Conservation (phyloP, 495 filamentous ascomycete genomes). For the Opeltia flavorubescens region DNA sequence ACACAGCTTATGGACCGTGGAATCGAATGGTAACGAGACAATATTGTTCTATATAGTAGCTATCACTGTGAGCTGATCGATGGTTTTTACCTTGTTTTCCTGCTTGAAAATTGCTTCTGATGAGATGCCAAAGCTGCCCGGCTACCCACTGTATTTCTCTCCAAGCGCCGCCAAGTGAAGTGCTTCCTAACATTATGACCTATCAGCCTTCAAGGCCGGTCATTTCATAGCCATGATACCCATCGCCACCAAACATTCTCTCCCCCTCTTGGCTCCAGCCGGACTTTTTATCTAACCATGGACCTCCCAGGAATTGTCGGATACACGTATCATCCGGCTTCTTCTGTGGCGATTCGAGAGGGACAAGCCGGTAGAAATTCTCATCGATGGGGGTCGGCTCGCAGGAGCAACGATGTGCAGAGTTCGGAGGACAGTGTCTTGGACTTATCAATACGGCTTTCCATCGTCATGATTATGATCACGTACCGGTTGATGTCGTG, state of each 20-base stretch:
- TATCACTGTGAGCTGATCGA: no score
- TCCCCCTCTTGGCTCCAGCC: slow-evolving; percentile 22
- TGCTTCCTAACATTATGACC: no score
- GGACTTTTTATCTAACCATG: slow-evolving; percentile 32
- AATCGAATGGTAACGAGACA: no score
- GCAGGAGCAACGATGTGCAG: slow-evolving; percentile 27
- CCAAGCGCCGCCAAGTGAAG: no score
- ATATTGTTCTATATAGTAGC: no score
- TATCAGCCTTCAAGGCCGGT: slow-evolving; percentile 8
- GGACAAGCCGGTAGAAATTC: slow-evolving; percentile 38
- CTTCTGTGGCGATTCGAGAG: slow-evolving; percentile 33
- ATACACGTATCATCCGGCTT: slow-evolving; percentile 37
- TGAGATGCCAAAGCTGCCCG: no score
- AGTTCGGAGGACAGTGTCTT: slow-evolving; percentile 23
- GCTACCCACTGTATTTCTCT: no score
- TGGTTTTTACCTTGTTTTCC: no score
- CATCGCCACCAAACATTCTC: slow-evolving; percentile 27
- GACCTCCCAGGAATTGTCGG: slow-evolving; percentile 33
- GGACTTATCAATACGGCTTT: no score
- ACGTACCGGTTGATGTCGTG: slow-evolving; percentile 34
- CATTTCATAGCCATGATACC: slow-evolving; percentile 26
- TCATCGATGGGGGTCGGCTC: slow-evolving; percentile 34
- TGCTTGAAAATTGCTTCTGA: no score
- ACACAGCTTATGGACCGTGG: no score
- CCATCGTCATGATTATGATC: no score